Percentiles rank a stretch among this genome's conserved stretches.
Conservation (phyloP, 2,329 filamentous ascomycete genomes). For the Colletotrichum salicis region DNA sequence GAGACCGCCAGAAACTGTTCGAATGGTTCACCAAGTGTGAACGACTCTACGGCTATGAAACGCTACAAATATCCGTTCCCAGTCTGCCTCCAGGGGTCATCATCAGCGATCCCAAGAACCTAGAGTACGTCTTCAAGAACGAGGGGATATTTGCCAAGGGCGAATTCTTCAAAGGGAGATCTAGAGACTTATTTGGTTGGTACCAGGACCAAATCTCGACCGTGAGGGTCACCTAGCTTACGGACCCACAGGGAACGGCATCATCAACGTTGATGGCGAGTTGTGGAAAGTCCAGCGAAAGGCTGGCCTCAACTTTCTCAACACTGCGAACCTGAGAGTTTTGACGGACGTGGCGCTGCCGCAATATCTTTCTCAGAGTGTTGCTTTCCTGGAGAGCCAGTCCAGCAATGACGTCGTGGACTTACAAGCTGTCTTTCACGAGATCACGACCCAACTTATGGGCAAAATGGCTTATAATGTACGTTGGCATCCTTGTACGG, state of each 20-base stretch:
- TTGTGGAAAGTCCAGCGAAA: constrained; percentile 72
- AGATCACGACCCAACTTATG: constrained; percentile 73
- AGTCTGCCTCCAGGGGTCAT: constrained; percentile 71
- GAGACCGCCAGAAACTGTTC: constrained; percentile 68
- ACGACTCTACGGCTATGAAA: constrained; percentile 66
- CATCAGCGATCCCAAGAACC: constrained; percentile 69
- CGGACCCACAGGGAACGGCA: constrained; percentile 61
- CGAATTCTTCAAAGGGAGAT: constrained; percentile 67
- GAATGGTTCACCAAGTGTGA: constrained; percentile 71
- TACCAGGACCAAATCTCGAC: not conserved
- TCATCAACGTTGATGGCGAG: constrained; percentile 74
- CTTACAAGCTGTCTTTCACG: constrained; percentile 69
- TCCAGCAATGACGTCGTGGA: constrained; percentile 54
- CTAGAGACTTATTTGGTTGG: constrained; percentile 68
- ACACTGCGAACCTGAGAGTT: constrained; percentile 64
- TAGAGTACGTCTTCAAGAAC: constrained; percentile 72
- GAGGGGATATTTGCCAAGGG: constrained; percentile 71
- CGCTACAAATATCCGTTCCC: constrained; percentile 71
- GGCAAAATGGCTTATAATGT: constrained; percentile 75
- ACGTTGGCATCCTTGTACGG: constrained; percentile 19
- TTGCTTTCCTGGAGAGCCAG: constrained; percentile 49
- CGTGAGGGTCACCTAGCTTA: constrained; percentile 40
- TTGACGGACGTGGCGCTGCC: constrained; percentile 69
- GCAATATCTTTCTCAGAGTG: constrained; percentile 58
- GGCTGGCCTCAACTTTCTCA: constrained; percentile 70